A percentile compares a stretch with the other conserved stretches of the same genome.
These are phyloP conservation scores for Aspergillus fischeri DNA, from an alignment of 2,329 filamentous ascomycete species.

Conservation along the genomic window DNA sequence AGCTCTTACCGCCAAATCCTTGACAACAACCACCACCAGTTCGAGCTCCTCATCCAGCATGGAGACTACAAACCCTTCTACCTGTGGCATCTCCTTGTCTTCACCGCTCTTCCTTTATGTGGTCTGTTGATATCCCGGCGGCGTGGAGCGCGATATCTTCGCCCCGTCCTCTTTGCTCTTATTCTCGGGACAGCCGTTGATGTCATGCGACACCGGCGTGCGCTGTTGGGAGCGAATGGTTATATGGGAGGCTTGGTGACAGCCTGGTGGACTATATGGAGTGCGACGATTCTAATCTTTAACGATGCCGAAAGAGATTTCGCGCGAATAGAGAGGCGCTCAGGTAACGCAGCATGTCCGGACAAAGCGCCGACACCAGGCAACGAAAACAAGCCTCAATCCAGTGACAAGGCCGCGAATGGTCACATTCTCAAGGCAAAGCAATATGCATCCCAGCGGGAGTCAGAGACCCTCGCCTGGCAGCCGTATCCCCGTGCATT, in stretches of 20 bases:
- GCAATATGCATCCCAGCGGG: not conserved
- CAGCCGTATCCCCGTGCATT: constrained; percentile 51
- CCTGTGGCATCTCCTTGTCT: constrained; percentile 31
- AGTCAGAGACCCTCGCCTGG: constrained; percentile 44
- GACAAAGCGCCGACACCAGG: not conserved
- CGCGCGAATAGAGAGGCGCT: constrained; percentile 48
- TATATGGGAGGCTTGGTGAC: constrained; percentile 54
- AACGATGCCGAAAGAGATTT: constrained; percentile 55
- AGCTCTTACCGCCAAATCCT: constrained; percentile 26
- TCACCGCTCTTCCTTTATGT: constrained; percentile 37
- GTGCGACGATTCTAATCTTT: constrained; percentile 49
- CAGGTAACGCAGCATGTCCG: not conserved
- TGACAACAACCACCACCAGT: constrained; percentile 16
- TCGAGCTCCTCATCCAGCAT: constrained; percentile 23
- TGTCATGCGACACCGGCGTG: constrained; percentile 43
- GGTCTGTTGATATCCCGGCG: constrained; percentile 51
- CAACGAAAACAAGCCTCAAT: not conserved
- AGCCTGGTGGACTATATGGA: constrained; percentile 54
- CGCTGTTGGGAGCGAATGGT: constrained; percentile 48
- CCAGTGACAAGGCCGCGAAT: not conserved
- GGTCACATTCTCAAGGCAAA: not conserved
- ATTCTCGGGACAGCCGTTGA: constrained; percentile 43
- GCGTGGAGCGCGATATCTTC: constrained; percentile 31
- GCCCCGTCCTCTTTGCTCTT: constrained; percentile 44
- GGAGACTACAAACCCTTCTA: constrained; percentile 32